Evolutionary conservation across 2,329 filamentous ascomycete genomes (phyloP), one percentile per base, ranked within the genome.

Genomic region (Knoxdaviesia capensis): DNA sequence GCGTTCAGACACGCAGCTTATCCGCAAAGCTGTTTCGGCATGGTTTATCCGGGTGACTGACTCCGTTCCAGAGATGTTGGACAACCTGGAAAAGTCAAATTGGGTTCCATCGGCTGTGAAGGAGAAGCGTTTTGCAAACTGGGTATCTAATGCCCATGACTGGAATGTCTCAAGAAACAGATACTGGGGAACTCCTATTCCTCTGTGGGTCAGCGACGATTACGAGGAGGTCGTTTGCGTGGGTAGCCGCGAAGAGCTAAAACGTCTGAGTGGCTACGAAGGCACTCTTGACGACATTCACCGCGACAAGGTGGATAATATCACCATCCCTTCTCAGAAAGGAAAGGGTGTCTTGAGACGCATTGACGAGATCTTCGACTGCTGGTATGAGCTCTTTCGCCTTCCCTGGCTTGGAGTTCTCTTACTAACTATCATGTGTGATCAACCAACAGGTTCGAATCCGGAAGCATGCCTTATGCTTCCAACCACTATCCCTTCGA

Each of bases 281-380:
- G 51, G 51, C 2, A 44, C 46, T 8, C 31, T 52, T 6, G 40
- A 44, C 6, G 49, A 51, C 38, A 43, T 53, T 30, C 52, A 52
- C 38, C 43, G 50, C 20, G 48, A 53, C 34, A 52, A 52, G 38
- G 47, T 53, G n/a, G 52, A 53, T 39, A 33, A 44, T 38, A 52
- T 53, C 41, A 51, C 47, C 5, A 53, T 53, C 11, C 51, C 51
- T 8, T 50, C 48, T 33, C 49, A 50, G 43, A 45, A 46, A 41
- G 52, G 49, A 7, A 53, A 52, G 39, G 50, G 50, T 20, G 44
- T 44, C 34, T 46, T 52, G 32, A 47, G 46, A 9, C 46, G 50
- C 7, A 46, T 53, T 35, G 49, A 52, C n/a, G 51, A 53, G 36
- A 48, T 53, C 36, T 52, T 53, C 28, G 52, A 52, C 36, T 53